These are phyloP conservation scores for Fusarium azukiicola DNA, from an alignment of 2,329 filamentous ascomycete species.

Conservation along the genomic window DNA sequence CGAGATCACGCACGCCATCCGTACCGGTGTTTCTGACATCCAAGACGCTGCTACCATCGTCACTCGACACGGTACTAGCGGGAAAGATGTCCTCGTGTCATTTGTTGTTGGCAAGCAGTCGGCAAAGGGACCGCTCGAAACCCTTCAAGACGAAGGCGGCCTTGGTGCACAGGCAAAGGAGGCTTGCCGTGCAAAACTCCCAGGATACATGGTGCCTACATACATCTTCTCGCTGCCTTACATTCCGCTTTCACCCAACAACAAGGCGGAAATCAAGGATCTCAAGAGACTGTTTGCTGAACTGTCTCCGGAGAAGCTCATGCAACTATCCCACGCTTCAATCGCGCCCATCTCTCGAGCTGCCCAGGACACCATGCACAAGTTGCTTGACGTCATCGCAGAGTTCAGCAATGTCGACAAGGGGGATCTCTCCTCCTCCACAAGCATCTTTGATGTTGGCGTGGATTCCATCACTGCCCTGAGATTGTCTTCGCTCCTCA, in stretches of 20 bases:
- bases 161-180: constrained; percentile 73
- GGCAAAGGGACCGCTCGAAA: constrained; percentile 37
- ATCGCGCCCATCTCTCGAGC: constrained; percentile 54
- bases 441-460: constrained; percentile 91
- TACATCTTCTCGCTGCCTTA: constrained; percentile 86
- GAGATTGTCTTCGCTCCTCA: constrained; percentile 83
- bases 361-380: constrained; percentile 63
- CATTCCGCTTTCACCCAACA: constrained; percentile 92
- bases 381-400: constrained; percentile 76
- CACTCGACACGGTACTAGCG: constrained; percentile 82
- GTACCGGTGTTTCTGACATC: constrained; percentile 76
- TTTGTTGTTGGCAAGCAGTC: constrained; percentile 75
- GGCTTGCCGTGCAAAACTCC: constrained; percentile 85
- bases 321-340: constrained; percentile 70
- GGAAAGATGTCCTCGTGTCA: constrained; percentile 91
- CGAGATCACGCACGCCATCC: constrained; percentile 94
- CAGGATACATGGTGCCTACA: constrained; percentile 95
- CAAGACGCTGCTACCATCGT: constrained; percentile 89
- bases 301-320: constrained; percentile 80
- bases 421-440: constrained; percentile 70
- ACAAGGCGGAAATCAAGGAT: constrained; percentile 90
- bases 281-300: constrained; percentile 84
- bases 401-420: constrained; percentile 71
- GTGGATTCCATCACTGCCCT: constrained; percentile 94
- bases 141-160: constrained; percentile 57